Base-by-base conservation (phyloP, 148 eudicot genomes). In the Arctostaphylos glauca region DNA sequence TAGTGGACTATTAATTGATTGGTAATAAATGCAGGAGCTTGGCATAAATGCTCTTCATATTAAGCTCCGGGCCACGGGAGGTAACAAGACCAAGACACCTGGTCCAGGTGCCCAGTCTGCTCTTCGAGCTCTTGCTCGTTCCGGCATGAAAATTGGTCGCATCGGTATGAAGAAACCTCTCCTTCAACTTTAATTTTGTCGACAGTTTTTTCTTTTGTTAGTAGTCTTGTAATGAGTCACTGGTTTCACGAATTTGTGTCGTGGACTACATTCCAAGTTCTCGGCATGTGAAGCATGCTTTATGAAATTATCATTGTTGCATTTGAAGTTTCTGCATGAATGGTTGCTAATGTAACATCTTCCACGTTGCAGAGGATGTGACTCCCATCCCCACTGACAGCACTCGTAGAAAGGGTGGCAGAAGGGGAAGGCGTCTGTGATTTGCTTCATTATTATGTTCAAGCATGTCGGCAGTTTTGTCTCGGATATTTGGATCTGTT, bases 371-470 rank as follows among this genome's bases (percentile, higher is more conserved):
- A 92, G 98, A 94, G 95, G 98, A 94, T 58, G 98, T 94, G 83
- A 94, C 98, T 25, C 98, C 98, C 70, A 94, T 92, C 74, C 98
- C 98, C 25, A 94, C 98, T 0, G 98, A 94, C 86, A 94, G 98
- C 68, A 94, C 98, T 62, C 91, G 98, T 55, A 84, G 98, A 90
- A 94, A 94, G 92, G 95, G 98, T 81, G 97, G 95, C 5, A 88
- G 97, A 85, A 92, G 97, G 74, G 97, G 97, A 85, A 94, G 97
- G 84, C 90, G 97, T 90, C 93, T 94, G 86, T 94, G 87, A 88
- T 81, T 85, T 41, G 12, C 38, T 67, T 48, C 18, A 64, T 13
- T 6, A 2, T 73, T 46, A 10, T 58, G n/a, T 76, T 19, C 48
- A 58, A 10, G 14, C 38, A 31, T 82, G 48, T 62, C 53, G 72